Evolutionary conservation across 352 stramenopile species (phyloP).

Genomic region (Stramenopiles sp.): DNA sequence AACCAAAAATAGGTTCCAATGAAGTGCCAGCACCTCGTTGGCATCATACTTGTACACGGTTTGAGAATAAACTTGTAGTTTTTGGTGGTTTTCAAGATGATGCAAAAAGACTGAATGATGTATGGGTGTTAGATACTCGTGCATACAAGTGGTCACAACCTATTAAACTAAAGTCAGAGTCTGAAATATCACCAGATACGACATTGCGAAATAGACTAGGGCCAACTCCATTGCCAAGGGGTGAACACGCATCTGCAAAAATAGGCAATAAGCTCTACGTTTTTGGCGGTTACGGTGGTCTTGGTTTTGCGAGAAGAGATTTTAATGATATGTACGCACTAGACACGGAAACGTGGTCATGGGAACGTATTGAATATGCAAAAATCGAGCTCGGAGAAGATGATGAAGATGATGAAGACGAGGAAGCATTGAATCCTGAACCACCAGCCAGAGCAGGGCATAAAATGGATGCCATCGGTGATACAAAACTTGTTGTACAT

Average conservation of each 20-base stretch:
- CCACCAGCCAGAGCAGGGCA: conserved; percentile 76
- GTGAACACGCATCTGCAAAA: conserved; percentile 63
- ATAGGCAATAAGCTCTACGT: conserved; percentile 65
- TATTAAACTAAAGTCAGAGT: conserved; percentile 41
- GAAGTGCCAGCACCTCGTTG: too few species aligned
- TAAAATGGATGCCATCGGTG: conserved; percentile 58
- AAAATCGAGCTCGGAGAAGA: too few species aligned
- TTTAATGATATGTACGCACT: conserved; percentile 81
- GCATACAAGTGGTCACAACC: conserved; percentile 75
- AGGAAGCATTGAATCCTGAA: too few species aligned
- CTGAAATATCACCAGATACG: background rate
- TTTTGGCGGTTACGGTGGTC: conserved; percentile 87
- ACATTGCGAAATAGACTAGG: conserved; percentile 2
- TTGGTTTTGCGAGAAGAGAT: conserved; percentile 72
- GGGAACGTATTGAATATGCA: conserved; percentile 61
- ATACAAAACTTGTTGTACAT: conserved; percentile 76
- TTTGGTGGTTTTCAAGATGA: conserved; percentile 70
- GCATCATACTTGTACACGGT: too few species aligned
- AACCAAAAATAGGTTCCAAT: too few species aligned
- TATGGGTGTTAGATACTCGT: conserved; percentile 84
- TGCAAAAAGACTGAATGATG: conserved; percentile 78
- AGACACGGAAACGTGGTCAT: conserved; percentile 66
- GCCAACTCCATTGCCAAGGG: conserved; percentile 46
- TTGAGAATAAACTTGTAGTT: conserved; percentile 58
- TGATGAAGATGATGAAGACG: too few species aligned